These are phyloP conservation scores for Fusarium lateritium DNA, from an alignment of 2,329 filamentous ascomycete genomes.

Conservation along the genomic window DNA sequence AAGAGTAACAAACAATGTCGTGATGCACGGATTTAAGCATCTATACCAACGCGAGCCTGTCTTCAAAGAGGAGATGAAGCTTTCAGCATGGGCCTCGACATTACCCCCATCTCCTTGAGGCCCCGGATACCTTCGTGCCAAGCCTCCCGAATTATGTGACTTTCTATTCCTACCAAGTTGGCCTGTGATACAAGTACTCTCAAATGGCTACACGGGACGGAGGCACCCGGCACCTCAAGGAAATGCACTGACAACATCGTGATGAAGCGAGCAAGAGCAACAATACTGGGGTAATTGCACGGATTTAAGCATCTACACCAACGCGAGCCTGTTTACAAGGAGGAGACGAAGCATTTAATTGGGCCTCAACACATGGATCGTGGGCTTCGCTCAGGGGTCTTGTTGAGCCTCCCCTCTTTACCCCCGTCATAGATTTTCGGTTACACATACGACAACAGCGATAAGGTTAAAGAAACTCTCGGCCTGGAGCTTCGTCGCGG, in stretches of 20 bases:
- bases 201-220: too few relatives aligned
- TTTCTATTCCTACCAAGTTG: too few relatives aligned
- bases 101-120: too few relatives aligned
- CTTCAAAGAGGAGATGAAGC: background rate
- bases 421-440: background rate
- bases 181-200: too few relatives aligned
- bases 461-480: background rate
- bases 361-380: background rate
- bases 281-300: background rate
- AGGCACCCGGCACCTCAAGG: too few relatives aligned
- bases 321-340: background rate
- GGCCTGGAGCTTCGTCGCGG: background rate
- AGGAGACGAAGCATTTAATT: background rate
- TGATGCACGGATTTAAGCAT: slow-evolving; percentile 21
- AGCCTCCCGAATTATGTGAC: too few relatives aligned
- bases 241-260: background rate
- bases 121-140: too few relatives aligned
- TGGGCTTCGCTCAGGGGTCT: background rate
- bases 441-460: background rate
- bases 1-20: background rate
- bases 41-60: background rate
- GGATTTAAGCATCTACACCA: slow-evolving; percentile 19
- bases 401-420: background rate
- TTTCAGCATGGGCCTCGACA: too few relatives aligned
- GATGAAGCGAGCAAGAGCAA: background rate